phyloP scores from a whole-genome alignment of 805 yeast genomes.

The Nakazawaea anatomiae region DNA sequence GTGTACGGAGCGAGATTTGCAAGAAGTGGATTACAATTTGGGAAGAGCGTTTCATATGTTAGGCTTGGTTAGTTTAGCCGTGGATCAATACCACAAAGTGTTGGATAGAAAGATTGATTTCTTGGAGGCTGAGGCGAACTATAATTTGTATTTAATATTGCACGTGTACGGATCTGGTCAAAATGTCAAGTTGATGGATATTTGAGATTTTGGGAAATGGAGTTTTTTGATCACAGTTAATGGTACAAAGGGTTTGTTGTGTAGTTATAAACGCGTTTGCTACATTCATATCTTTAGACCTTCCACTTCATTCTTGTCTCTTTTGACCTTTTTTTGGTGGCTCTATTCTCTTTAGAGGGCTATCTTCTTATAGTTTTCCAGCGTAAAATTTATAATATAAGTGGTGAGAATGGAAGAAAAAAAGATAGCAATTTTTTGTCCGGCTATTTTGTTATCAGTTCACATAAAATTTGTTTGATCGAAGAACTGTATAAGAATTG shows the following conservation, averaged over 20 bases:
- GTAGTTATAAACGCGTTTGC: no score
- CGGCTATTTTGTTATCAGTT: background rate
- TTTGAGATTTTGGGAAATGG: background rate
- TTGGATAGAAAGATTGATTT: conserved; percentile 23
- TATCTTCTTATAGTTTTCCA: no score
- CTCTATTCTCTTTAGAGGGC: no score
- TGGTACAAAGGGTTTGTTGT: no score
- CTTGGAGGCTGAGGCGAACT: conserved; percentile 9
- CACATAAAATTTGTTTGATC: background rate
- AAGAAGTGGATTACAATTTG: conserved; percentile 77
- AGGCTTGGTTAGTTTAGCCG: conserved; percentile 71
- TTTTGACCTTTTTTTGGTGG: no score
- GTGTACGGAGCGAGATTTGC: conserved; percentile 42
- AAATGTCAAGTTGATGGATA: conserved; percentile 4
- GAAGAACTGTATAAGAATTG: background rate
- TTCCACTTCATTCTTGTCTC: no score
- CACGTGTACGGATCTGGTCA: conserved; percentile 7
- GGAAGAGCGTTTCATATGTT: conserved; percentile 83
- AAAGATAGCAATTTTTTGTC: background rate
- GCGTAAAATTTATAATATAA: no score
- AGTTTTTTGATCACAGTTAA: background rate
- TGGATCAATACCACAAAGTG: conserved; percentile 67
- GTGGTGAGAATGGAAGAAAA: no score
- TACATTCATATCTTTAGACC: no score
- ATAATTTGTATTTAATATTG: conserved; percentile 5